Evolutionary conservation across 768 basidiomycete species (phyloP), one percentile per base, ranked within the genome.

Genomic region (Agrocybe pediades): DNA sequence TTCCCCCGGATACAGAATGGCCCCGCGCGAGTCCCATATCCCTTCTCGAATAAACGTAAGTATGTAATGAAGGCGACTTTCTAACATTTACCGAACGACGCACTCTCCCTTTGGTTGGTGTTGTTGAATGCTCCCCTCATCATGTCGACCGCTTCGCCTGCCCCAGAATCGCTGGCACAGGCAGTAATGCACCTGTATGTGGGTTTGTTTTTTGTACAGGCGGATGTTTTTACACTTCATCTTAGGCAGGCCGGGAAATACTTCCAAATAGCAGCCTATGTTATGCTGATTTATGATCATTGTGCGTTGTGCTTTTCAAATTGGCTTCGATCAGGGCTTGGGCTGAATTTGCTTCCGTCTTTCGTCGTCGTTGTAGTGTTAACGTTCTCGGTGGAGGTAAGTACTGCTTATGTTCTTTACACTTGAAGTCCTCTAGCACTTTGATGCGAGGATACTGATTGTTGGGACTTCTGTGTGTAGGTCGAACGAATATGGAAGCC

Each of bases 401-500:
- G 33, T 7, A 15, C 15, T n/a, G n/a, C n/a, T n/a, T n/a, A n/a
- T 7, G 4, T 11, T 36, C 3, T 36, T 3, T 30, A 25, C n/a
- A 27, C 11, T n/a, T n/a, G n/a, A 11, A 23, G n/a, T 27, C 25
- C 42, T 26, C 2, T 39, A 33, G 3, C 9, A n/a, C 5, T 11
- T n/a, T 15, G 6, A 36, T 3, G 13, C 13, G n/a, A n/a, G 11
- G n/a, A 4, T 4, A 3, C 20, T 36, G 17, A 27, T 16, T 21
- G n/a, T 27, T n/a, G n/a, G n/a, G n/a, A n/a, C n/a, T 33, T 47
- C 25, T 3, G 26, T n/a, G 29, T 5, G 6, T 40, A 68, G 68
- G 63, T 68, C 36, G 65, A 67, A 13, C 56, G 67, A 6, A 63
- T 71, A 7, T 71, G 69, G 69, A 62, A 61, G 40, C 59, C 46